A percentile compares a stretch with the other conserved stretches of the same genome.
phyloP scores from a whole-genome alignment of 1,284 basidiomycete species.

The Irpex sp. region DNA sequence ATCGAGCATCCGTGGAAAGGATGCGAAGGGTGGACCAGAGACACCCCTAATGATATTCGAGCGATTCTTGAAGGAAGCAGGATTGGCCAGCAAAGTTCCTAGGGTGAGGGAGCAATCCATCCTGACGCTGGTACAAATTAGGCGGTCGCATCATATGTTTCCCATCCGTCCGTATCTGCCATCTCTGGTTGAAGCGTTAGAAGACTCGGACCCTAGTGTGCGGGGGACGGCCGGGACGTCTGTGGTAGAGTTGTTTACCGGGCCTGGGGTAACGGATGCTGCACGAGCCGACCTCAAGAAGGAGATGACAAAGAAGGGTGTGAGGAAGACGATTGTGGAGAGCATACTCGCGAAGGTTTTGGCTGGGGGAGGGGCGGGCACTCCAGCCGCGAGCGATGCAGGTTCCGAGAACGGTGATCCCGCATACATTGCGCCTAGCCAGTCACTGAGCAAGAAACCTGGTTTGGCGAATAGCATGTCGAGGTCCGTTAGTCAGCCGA shows the following conservation, averaged over 20 bases:
- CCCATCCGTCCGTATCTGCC: slow-evolving; percentile 84
- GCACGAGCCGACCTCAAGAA: slow-evolving; percentile 93
- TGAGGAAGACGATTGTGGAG: slow-evolving; percentile 84
- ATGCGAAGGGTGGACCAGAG: slow-evolving; percentile 67
- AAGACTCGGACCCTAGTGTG: slow-evolving; percentile 89
- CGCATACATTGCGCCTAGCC: slow-evolving; percentile 67
- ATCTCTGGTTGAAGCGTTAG: slow-evolving; percentile 78
- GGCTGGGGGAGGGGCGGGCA: slow-evolving; percentile 33
- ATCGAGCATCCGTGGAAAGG: slow-evolving; percentile 36
- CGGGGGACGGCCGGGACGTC: slow-evolving; percentile 82
- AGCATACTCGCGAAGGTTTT: slow-evolving; percentile 63
- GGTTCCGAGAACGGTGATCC: slow-evolving; percentile 59
- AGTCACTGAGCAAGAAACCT: slow-evolving; percentile 53
- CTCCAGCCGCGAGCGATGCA: slow-evolving; percentile 41
- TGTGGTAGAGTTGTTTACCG: slow-evolving; percentile 82
- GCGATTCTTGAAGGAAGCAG: slow-evolving; percentile 67
- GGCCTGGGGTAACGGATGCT: slow-evolving; percentile 74
- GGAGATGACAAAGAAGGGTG: slow-evolving; percentile 79
- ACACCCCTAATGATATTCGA: slow-evolving; percentile 77
- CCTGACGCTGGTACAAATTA: slow-evolving; percentile 63
- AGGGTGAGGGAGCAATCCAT: slow-evolving; percentile 80
- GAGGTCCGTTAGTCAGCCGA: slow-evolving; percentile 49
- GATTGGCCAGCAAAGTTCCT: slow-evolving; percentile 75
- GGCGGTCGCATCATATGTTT: slow-evolving; percentile 64
- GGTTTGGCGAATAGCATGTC: slow-evolving; percentile 26